Percentiles rank a stretch among this genome's conserved stretches.
phyloP scores from a whole-genome alignment of 2,329 filamentous ascomycete species.

The Aspergillus sp. region DNA sequence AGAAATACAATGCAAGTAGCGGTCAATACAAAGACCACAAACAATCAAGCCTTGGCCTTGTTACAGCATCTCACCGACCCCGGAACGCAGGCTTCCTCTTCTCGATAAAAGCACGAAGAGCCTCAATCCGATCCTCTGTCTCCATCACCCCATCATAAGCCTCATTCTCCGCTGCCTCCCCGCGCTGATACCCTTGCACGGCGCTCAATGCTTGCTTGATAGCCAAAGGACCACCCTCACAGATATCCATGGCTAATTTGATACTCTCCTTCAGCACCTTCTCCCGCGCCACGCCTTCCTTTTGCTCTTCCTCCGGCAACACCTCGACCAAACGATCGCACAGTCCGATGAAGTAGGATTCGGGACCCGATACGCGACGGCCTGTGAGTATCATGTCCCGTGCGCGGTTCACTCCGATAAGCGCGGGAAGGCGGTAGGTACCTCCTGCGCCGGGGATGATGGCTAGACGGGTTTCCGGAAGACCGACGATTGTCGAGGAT shows the following conservation, averaged over 20 bases:
- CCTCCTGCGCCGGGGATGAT: conserved; percentile 95
- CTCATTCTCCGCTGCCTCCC: conserved; percentile 72
- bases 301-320: conserved; percentile 44
- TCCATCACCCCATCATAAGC: conserved; percentile 78
- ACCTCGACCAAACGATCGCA: conserved; percentile 87
- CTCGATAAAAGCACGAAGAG: conserved; percentile 74
- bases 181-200: conserved; percentile 58
- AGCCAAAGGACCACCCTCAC: conserved; percentile 80
- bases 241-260: conserved; percentile 73
- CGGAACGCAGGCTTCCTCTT: conserved; percentile 65
- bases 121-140: conserved; percentile 83
- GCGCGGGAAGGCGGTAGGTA: conserved; percentile 73
- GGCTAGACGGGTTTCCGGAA: conserved; percentile 86
- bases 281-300: conserved; percentile 56
- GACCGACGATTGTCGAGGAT: conserved; percentile 67
- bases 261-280: conserved; percentile 70
- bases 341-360: conserved; percentile 86
- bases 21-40: neutral
- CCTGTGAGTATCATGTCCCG: conserved; percentile 87
- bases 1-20: neutral
- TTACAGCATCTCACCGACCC: conserved; percentile 38
- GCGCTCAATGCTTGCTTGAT: conserved; percentile 73
- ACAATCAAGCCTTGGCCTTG: neutral
- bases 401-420: conserved; percentile 76
- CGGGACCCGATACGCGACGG: conserved; percentile 70